These are phyloP conservation scores for Datura wrightii DNA, from an alignment of 257 asterid genomes.

Conservation along the genomic window DNA sequence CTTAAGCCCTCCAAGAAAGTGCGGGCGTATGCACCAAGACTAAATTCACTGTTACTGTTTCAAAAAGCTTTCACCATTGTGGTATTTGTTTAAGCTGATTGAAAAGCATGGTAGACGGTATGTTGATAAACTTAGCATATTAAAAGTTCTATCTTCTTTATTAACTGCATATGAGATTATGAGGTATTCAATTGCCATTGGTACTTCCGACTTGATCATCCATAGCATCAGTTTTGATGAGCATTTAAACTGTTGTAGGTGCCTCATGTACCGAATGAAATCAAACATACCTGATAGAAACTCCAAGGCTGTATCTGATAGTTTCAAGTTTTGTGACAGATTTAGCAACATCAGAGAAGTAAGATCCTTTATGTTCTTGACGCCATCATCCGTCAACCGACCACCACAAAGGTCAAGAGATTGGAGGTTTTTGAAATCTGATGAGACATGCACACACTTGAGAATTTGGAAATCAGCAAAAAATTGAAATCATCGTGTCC, in stretches of 20 bases:
- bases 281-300: slow-evolving; percentile 27
- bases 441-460: not conserved
- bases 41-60: not conserved
- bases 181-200: not conserved
- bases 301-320: slow-evolving; percentile 28
- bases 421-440: slow-evolving; percentile 32
- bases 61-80: not conserved
- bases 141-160: not conserved
- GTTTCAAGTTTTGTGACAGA: slow-evolving; percentile 28
- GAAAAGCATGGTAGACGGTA: not conserved
- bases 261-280: not conserved
- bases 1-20: not conserved
- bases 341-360: slow-evolving; percentile 31
- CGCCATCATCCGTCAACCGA: slow-evolving; percentile 27
- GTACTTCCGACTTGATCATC: not conserved
- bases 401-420: slow-evolving; percentile 35
- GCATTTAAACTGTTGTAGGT: not conserved
- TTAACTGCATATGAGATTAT: not conserved
- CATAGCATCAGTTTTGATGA: slow-evolving; percentile 20
- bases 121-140: not conserved
- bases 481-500: not conserved
- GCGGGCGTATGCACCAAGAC: not conserved
- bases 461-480: not conserved
- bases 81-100: not conserved
- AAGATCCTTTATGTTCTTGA: slow-evolving; percentile 31